Evolutionary conservation across 2,329 filamentous ascomycete species (phyloP), one percentile per base, ranked within the genome.

Genomic region (Uncinocarpus reesii): DNA sequence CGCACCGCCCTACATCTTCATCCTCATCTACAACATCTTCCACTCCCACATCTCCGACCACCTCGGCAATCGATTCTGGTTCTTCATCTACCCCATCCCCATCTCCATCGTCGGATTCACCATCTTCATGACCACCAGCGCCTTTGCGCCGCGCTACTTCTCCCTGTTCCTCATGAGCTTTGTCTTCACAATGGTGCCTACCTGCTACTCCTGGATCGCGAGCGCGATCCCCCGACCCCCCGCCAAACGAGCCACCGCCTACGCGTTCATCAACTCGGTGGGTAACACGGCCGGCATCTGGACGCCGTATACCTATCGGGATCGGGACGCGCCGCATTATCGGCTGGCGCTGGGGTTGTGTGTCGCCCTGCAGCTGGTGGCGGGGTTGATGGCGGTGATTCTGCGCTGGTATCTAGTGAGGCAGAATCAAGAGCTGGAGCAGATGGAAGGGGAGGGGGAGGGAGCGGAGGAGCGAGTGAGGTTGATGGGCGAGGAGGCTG

Each of bases 161-260:
- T 70, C 68, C 20, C 64, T 77, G 50, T 78, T 78, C 65, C 62
- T 77, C 32, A 73, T 77, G 65, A 69, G 71, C 53, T 76, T 78
- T 54, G 68, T 78, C 49, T 78, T 78, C 54, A 68, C 72, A 13
- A 73, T 73, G 60, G 75, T 76, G 62, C 71, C 71, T 28, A 75
- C 72, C 3, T 51, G 66, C 10, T 71, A 65, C 52, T 65, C 67
- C 3, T 76, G 74, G 75, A 73, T 77, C 43, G 69, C 70, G 1
- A 70, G 67, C 29, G 67, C 70, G 1, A 69, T 78, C 24, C 69
- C 73, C 0, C 69, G 74, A 0, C 74, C 75, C 0, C 72, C 74
- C 0, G 75, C 73, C 1, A 78, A 78, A 58, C 71, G 74, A 35
- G 74, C 74, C 1, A 74, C 73, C 0, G 73, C 75, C 0, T 70